phyloP scores from a whole-genome alignment of 2,329 filamentous ascomycete genomes.

The Septoria petroselini region DNA sequence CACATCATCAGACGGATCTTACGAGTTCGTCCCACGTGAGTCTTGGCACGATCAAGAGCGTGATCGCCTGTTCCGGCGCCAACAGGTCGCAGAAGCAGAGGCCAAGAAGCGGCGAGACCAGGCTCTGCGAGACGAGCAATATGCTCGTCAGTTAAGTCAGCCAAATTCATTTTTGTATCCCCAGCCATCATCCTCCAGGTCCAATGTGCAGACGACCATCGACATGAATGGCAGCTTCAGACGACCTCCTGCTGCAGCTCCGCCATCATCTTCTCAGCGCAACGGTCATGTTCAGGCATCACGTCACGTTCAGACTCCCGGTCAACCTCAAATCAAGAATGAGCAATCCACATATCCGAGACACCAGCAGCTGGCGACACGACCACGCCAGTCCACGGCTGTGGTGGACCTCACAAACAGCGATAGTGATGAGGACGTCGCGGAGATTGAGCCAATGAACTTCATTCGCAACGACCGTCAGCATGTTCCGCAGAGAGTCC shows the following conservation, averaged over 20 bases:
- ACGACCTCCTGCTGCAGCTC: conserved; percentile 25
- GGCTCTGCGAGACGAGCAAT: conserved; percentile 27
- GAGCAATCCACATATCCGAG: neutral
- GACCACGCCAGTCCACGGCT: conserved; percentile 17
- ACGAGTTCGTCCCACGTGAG: conserved; percentile 23
- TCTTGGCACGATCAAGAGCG: conserved; percentile 8
- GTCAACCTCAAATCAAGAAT: conserved; percentile 18
- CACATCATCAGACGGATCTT: conserved; percentile 29
- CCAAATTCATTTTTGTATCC: conserved; percentile 10
- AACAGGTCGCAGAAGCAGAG: conserved; percentile 17
- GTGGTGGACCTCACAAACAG: conserved; percentile 36
- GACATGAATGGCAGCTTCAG: conserved; percentile 29
- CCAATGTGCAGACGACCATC: conserved; percentile 34
- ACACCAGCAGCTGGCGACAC: conserved; percentile 20
- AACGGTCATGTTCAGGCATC: neutral
- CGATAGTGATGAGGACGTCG: conserved; percentile 34
- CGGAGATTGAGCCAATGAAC: conserved; percentile 27
- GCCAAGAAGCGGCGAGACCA: conserved; percentile 19
- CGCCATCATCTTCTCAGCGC: conserved; percentile 15
- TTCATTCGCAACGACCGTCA: conserved; percentile 29
- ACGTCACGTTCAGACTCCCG: neutral
- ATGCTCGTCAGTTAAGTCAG: conserved; percentile 33
- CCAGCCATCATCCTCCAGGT: conserved; percentile 27
- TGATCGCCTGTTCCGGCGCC: conserved; percentile 15
- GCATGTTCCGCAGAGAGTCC: neutral